Conservation (phyloP, 192 early-diverging fungal species). For the Coemansia nantahalensis region DNA sequence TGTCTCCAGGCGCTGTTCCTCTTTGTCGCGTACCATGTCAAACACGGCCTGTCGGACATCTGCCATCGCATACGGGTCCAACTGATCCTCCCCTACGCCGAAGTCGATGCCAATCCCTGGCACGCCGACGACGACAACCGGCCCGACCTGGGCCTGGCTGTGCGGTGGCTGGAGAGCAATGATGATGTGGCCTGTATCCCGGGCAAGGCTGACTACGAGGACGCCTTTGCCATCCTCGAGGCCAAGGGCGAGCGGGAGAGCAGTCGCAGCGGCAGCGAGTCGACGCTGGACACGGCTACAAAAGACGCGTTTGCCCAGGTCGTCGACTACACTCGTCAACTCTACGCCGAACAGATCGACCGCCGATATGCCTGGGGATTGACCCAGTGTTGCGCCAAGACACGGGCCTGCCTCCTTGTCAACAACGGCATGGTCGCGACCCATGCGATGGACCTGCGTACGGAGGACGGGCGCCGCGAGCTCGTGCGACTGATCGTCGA, state of each 20-base stretch:
- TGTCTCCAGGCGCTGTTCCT: background rate
- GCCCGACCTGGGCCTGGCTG: background rate
- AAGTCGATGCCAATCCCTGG: background rate
- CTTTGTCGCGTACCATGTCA: background rate
- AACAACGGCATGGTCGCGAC: background rate
- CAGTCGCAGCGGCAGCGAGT: background rate
- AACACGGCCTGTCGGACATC: background rate
- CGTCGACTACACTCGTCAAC: slow-evolving; percentile 3
- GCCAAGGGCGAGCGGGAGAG: background rate
- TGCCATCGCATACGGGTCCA: background rate
- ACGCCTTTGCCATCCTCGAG: background rate
- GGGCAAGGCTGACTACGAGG: background rate
- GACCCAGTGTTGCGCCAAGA: background rate
- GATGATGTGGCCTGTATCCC: no score
- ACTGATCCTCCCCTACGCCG: background rate
- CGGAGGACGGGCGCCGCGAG: background rate
- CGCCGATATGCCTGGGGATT: slow-evolving; percentile 9
- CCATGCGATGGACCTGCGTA: background rate
- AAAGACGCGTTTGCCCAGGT: background rate
- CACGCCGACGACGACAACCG: background rate
- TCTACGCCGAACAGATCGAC: slow-evolving; percentile 5
- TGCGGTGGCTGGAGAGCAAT: no score
- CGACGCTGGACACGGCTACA: background rate
- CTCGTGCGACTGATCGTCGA: slow-evolving; percentile 7
- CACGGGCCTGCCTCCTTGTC: slow-evolving; percentile 1